phyloP scores from a whole-genome alignment of 2,329 filamentous ascomycete species.

The Paecilomyces variotii region DNA sequence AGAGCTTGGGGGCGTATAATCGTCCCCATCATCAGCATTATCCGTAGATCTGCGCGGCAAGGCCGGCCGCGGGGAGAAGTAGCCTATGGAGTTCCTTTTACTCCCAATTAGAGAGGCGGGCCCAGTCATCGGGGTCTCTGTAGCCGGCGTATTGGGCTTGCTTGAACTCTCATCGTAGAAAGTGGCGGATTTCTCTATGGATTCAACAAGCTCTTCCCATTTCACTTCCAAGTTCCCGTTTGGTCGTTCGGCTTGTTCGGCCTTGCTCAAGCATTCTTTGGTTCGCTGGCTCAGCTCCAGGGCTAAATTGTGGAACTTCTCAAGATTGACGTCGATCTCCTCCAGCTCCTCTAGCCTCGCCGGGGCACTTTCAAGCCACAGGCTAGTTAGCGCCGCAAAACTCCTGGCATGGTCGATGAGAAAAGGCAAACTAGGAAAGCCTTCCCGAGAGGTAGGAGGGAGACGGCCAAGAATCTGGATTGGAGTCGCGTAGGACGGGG shows the following conservation, averaged over 20 bases:
- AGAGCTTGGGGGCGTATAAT: conserved; percentile 39
- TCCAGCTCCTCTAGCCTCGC: conserved; percentile 30
- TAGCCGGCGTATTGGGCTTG: conserved; percentile 29
- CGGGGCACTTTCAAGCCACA: conserved; percentile 37
- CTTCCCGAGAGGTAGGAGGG: conserved; percentile 73
- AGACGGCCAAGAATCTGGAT: conserved; percentile 80
- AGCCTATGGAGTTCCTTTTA: conserved; percentile 35
- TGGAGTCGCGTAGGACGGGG: conserved; percentile 85
- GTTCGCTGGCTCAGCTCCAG: conserved; percentile 35
- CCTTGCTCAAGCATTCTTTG: conserved; percentile 37
- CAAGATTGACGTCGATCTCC: conserved; percentile 30
- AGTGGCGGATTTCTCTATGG: conserved; percentile 37
- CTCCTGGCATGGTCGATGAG: conserved; percentile 83
- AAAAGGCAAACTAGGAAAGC: conserved; percentile 87
- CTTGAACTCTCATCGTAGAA: conserved; percentile 34
- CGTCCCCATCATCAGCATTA: conserved; percentile 28
- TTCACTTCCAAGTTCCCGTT: conserved; percentile 39
- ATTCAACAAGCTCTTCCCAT: conserved; percentile 43
- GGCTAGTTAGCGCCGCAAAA: conserved; percentile 71
- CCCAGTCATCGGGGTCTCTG: conserved; percentile 23
- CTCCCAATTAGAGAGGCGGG: conserved; percentile 22
- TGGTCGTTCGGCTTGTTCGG: conserved; percentile 42
- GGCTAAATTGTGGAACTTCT: conserved; percentile 38
- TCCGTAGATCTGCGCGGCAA: conserved; percentile 33
- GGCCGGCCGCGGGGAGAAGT: conserved; percentile 30